Evolutionary conservation across 2,329 filamentous ascomycete genomes (phyloP).

Genomic region (Coniella vitis): DNA sequence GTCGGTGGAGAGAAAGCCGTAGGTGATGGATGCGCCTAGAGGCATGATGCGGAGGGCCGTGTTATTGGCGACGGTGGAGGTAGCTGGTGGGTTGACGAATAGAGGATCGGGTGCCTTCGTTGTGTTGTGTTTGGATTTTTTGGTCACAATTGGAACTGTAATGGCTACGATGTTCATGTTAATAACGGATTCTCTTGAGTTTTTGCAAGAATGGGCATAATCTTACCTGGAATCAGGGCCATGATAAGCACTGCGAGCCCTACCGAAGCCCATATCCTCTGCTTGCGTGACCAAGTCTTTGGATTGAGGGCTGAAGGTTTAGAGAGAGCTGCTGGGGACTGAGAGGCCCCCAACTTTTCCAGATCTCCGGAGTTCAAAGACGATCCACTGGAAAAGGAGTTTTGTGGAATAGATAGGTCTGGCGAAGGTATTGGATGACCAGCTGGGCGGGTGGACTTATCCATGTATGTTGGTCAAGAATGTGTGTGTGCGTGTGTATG

Average conservation of each 20-base stretch:
- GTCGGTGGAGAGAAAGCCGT: conserved; percentile 28
- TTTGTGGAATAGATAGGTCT: not conserved
- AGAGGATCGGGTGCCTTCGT: not conserved
- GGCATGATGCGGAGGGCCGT: conserved; percentile 35
- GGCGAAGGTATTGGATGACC: not conserved
- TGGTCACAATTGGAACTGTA: conserved; percentile 6
- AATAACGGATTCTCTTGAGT: not conserved
- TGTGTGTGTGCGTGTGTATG: too few species aligned
- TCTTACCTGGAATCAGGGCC: conserved; percentile 11
- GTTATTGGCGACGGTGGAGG: conserved; percentile 16
- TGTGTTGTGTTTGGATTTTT: not conserved
- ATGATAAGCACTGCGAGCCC: conserved; percentile 1
- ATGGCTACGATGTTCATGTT: conserved; percentile 6
- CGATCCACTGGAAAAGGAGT: too few species aligned
- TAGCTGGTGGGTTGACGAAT: conserved; percentile 3
- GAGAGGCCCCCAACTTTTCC: not conserved
- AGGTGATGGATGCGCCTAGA: conserved; percentile 37
- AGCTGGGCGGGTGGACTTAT: too few species aligned
- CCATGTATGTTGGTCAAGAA: too few species aligned
- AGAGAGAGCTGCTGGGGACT: not conserved
- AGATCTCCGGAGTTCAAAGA: conserved; percentile 3
- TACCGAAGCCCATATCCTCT: conserved; percentile 6
- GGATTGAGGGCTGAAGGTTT: conserved; percentile 4
- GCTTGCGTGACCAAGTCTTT: conserved; percentile 11
- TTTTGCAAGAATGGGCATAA: not conserved